A percentile compares a stretch with the other conserved stretches of the same genome.
phyloP scores from a whole-genome alignment of 148 eudicot species.

The Salicornia ramosissima region DNA sequence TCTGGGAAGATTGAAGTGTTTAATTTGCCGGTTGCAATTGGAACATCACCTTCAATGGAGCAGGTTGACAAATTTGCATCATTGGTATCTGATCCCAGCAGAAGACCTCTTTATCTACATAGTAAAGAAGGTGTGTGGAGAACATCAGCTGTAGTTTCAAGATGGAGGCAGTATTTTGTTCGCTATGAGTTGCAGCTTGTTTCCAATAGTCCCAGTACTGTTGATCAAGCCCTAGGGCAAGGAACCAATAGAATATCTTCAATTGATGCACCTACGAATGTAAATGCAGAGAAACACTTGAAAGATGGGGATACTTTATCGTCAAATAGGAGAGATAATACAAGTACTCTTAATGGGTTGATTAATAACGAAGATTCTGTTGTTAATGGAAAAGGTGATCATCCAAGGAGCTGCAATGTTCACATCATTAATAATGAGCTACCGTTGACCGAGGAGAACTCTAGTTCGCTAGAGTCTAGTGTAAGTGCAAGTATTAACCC shows the following conservation, averaged over 20 bases:
- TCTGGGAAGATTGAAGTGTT: conserved; percentile 65
- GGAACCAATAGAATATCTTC: conserved; percentile 22
- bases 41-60: conserved; percentile 74
- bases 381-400: conserved; percentile 24
- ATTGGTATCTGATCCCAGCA: conserved; percentile 57
- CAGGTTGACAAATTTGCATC: conserved; percentile 84
- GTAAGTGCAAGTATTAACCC: conserved; percentile 45
- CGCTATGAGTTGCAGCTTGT: conserved; percentile 37
- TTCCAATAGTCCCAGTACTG: conserved; percentile 24
- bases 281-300: conserved; percentile 18
- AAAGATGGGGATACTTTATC: conserved; percentile 29
- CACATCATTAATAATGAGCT: conserved; percentile 10
- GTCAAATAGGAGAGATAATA: conserved; percentile 8
- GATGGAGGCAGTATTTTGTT: conserved; percentile 75
- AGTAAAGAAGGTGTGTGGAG: conserved; percentile 93
- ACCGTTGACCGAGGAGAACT: conserved; percentile 16
- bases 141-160: conserved; percentile 82
- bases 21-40: conserved; percentile 77
- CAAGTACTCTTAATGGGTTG: conserved; percentile 18
- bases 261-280: conserved; percentile 18
- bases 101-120: conserved; percentile 73
- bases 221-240: conserved; percentile 20
- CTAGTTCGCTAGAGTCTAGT: conserved; percentile 2
- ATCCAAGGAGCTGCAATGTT: conserved; percentile 22
- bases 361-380: conserved; percentile 20